phyloP scores from a whole-genome alignment of 176 grass and related monocot species.

The Oryza officinalis region DNA sequence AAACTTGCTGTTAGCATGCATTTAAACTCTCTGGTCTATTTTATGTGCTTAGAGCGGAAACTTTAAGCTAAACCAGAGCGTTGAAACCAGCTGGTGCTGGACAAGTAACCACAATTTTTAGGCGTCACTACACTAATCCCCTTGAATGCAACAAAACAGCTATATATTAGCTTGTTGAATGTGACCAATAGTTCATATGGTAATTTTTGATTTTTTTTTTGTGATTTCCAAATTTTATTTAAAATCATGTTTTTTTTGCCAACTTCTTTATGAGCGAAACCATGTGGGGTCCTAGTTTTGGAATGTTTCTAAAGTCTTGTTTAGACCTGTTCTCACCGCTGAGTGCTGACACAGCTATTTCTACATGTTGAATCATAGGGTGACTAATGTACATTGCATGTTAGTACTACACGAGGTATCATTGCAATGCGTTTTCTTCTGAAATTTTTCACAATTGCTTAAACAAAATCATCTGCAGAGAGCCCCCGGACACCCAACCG shows the following conservation, averaged over 20 bases:
- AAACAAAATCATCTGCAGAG: slow-evolving; percentile 44
- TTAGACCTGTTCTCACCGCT: not conserved
- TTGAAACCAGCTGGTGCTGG: too few relatives aligned
- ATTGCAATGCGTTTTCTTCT: not conserved
- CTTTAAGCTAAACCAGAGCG: too few relatives aligned
- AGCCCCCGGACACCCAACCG: slow-evolving; percentile 55
- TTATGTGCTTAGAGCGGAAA: too few relatives aligned
- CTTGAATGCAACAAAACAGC: too few relatives aligned
- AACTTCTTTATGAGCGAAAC: too few relatives aligned
- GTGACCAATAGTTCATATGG: too few relatives aligned
- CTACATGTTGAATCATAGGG: not conserved
- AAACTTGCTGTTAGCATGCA: too few relatives aligned
- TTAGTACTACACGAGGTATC: not conserved
- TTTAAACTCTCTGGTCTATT: too few relatives aligned
- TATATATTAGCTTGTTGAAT: too few relatives aligned
- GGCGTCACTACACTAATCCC: too few relatives aligned
- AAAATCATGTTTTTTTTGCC: not conserved
- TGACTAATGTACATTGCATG: not conserved
- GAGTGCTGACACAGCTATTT: not conserved
- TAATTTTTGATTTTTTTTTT: too few relatives aligned
- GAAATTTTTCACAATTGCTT: not conserved
- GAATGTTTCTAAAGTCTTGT: not conserved
- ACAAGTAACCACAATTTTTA: too few relatives aligned
- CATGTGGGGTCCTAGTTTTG: not conserved
- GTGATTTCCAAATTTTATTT: not conserved